Conservation (phyloP, 2,329 filamentous ascomycete species). For the Diplocarpon rosae region DNA sequence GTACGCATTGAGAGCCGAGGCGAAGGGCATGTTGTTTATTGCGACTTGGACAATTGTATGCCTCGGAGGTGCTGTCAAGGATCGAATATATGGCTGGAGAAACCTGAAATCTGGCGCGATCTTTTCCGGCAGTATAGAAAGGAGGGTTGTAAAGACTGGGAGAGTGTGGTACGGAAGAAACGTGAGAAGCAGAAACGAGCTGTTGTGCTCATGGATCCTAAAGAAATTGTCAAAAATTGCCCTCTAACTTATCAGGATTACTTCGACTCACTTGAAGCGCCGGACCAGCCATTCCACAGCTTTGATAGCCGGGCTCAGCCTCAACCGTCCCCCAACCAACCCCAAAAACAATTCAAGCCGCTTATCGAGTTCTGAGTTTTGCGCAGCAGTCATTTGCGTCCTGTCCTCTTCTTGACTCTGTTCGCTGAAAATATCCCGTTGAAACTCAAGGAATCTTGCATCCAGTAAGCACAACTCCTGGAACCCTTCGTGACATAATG, state of each 20-base stretch:
- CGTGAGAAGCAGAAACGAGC: slow-evolving; percentile 62
- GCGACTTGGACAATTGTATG: slow-evolving; percentile 76
- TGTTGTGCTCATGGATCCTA: slow-evolving; percentile 89
- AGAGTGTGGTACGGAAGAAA: slow-evolving; percentile 90
- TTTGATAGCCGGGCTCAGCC: slow-evolving; percentile 81
- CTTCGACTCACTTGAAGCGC: slow-evolving; percentile 60
- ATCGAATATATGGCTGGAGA: slow-evolving; percentile 74
- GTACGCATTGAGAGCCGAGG: slow-evolving; percentile 67
- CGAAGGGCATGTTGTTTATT: slow-evolving; percentile 65
- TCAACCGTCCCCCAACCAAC: slow-evolving; percentile 62
- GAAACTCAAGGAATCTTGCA: slow-evolving; percentile 62
- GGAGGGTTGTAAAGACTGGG: slow-evolving; percentile 71
- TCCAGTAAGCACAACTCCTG: slow-evolving; percentile 86
- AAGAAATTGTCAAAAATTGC: slow-evolving; percentile 6
- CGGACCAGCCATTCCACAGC: slow-evolving; percentile 91
- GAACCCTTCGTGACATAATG: slow-evolving; percentile 80
- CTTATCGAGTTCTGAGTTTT: slow-evolving; percentile 72
- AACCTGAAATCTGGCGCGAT: slow-evolving; percentile 72
- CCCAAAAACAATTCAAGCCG: slow-evolving; percentile 75
- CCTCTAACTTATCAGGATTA: not conserved
- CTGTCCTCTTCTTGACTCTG: slow-evolving; percentile 86
- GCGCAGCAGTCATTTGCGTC: slow-evolving; percentile 65
- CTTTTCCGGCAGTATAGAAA: slow-evolving; percentile 73
- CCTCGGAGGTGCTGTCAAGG: slow-evolving; percentile 64
- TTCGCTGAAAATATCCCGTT: slow-evolving; percentile 76